phyloP scores from a whole-genome alignment of 768 basidiomycete genomes.

The Austroboletus eburneus region DNA sequence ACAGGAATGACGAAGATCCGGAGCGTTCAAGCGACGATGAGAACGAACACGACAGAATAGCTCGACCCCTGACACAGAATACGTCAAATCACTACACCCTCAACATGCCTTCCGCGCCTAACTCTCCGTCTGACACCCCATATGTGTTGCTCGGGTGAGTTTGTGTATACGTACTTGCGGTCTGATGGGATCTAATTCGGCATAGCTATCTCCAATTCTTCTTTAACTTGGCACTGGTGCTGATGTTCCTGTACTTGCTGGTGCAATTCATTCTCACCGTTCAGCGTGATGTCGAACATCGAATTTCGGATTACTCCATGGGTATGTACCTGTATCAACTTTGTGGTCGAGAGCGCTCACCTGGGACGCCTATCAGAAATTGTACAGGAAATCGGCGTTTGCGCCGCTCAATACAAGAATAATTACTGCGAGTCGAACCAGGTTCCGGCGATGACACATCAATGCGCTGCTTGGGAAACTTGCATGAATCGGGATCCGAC shows the following conservation, averaged over 20 bases:
- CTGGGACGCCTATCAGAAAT: slow-evolving; percentile 52
- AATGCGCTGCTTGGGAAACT: slow-evolving; percentile 86
- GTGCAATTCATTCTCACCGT: slow-evolving; percentile 87
- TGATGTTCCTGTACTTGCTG: slow-evolving; percentile 80
- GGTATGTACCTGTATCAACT: slow-evolving; percentile 42
- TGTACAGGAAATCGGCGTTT: slow-evolving; percentile 88
- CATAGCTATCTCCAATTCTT: slow-evolving; percentile 87
- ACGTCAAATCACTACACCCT: slow-evolving; percentile 81
- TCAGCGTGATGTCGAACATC: slow-evolving; percentile 83
- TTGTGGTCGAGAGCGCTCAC: slow-evolving; percentile 18
- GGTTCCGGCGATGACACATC: slow-evolving; percentile 83
- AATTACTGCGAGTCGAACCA: slow-evolving; percentile 76
- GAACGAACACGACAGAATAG: slow-evolving; percentile 46
- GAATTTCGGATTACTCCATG: slow-evolving; percentile 84
- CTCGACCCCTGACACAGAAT: slow-evolving; percentile 42
- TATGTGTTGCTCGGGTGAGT: slow-evolving; percentile 83
- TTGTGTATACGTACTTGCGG: slow-evolving; percentile 2
- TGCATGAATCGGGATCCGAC: slow-evolving; percentile 96
- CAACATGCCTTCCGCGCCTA: slow-evolving; percentile 63
- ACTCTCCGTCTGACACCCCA: slow-evolving; percentile 61
- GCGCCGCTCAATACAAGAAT: slow-evolving; percentile 72
- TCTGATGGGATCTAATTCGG: slow-evolving; percentile 15
- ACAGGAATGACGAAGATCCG: slow-evolving; percentile 23
- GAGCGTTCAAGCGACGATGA: slow-evolving; percentile 40
- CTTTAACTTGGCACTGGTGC: slow-evolving; percentile 83